Percentiles rank a stretch among this genome's conserved stretches.
Evolutionary conservation across 208 protist species (phyloP).

Genomic region (Trypanosoma avium): DNA sequence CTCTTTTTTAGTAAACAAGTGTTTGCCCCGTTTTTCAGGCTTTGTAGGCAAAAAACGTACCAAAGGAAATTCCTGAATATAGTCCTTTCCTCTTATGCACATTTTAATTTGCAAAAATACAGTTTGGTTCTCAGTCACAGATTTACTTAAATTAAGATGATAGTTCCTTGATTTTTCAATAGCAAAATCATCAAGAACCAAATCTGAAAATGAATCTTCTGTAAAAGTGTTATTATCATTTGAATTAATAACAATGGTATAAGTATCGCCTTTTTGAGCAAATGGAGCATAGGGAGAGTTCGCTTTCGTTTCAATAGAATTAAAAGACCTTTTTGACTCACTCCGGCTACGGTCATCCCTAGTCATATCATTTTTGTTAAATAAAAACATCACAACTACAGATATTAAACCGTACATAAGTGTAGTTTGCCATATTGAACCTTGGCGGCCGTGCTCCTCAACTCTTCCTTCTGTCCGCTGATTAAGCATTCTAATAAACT

Average conservation of each 20-base stretch:
- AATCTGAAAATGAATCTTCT: conserved; percentile 26
- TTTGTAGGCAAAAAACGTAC: conserved; percentile 32
- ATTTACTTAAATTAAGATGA: conserved; percentile 23
- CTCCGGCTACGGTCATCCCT: not conserved
- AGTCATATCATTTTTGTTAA: not conserved
- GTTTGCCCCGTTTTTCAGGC: conserved; percentile 26
- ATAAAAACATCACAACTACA: conserved; percentile 3
- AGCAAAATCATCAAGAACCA: conserved; percentile 16
- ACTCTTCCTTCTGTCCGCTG: not conserved
- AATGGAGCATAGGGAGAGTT: conserved; percentile 13
- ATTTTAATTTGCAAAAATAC: conserved; percentile 24
- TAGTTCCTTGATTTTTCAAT: conserved; percentile 16
- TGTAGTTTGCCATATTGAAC: conserved; percentile 11
- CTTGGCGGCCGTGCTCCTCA: not conserved
- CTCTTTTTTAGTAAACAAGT: conserved; percentile 23
- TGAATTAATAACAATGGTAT: conserved; percentile 24
- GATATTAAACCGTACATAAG: conserved; percentile 11
- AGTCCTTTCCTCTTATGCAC: conserved; percentile 32
- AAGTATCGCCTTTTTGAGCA: conserved; percentile 26
- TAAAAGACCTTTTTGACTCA: not conserved
- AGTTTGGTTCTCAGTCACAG: conserved; percentile 26
- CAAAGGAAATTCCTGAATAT: conserved; percentile 26
- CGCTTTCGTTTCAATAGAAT: not conserved
- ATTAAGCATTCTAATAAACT: no score
- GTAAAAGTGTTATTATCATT: conserved; percentile 15